A percentile compares a stretch with the other conserved stretches of the same genome.
phyloP scores from a whole-genome alignment of 257 asterid genomes.

The Solanum virginianum region DNA sequence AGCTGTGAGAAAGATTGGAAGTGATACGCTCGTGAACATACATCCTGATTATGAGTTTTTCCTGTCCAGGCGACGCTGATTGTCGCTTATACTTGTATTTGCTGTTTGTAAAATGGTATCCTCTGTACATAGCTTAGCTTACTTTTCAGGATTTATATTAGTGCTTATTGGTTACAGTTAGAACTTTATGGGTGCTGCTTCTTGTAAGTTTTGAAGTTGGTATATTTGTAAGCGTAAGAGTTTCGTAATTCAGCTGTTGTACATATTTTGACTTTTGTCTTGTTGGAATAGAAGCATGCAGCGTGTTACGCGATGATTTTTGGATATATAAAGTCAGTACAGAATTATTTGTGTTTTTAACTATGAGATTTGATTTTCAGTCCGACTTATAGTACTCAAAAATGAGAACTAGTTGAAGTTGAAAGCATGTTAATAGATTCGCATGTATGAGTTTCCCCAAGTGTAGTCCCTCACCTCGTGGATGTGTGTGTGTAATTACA shows the following conservation, averaged over 20 bases:
- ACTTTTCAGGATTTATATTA: background rate
- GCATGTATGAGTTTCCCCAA: background rate
- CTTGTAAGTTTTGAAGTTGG: background rate
- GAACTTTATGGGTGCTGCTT: background rate
- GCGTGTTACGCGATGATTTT: background rate
- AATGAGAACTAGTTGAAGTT: background rate
- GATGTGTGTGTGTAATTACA: background rate
- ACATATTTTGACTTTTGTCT: background rate
- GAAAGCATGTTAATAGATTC: background rate
- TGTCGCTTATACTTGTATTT: background rate
- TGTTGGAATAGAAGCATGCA: background rate
- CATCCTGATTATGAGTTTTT: slow-evolving; percentile 25
- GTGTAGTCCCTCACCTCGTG: background rate
- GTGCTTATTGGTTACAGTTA: background rate
- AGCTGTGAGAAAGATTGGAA: slow-evolving; percentile 2
- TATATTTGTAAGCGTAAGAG: background rate
- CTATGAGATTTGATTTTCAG: background rate
- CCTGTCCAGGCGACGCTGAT: slow-evolving; percentile 2
- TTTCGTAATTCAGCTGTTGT: background rate
- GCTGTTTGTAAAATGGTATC: background rate
- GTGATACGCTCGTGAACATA: background rate
- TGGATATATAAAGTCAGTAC: background rate
- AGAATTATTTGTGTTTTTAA: background rate
- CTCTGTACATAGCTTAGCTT: background rate
- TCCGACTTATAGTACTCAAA: background rate